Evolutionary conservation across 1,284 basidiomycete species (phyloP).

Genomic region (Ustilago hordei): DNA sequence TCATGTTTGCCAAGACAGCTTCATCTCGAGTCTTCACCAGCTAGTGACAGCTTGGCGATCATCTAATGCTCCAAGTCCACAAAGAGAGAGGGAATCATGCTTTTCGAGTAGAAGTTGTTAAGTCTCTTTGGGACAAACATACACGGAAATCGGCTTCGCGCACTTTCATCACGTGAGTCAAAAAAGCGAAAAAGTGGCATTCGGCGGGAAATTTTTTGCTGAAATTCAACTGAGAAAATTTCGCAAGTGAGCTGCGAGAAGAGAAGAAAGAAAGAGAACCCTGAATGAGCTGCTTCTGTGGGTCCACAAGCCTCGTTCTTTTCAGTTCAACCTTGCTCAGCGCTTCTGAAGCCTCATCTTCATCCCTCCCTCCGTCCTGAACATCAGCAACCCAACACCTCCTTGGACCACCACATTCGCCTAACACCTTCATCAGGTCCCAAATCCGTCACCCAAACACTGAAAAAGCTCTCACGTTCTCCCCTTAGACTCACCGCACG

Average conservation of each 20-base stretch:
- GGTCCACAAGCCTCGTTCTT: slow-evolving; percentile 13
- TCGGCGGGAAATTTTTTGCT: slow-evolving; percentile 29
- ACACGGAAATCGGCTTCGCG: slow-evolving; percentile 18
- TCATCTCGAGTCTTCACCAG: no score
- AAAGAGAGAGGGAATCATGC: no score
- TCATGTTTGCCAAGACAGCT: no score
- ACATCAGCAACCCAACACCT: background rate
- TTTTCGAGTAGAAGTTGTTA: slow-evolving; percentile 7
- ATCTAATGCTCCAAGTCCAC: no score
- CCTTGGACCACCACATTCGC: background rate
- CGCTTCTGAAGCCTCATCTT: background rate
- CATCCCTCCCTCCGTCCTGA: background rate
- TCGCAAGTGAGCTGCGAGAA: slow-evolving; percentile 10
- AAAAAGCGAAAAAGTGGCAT: slow-evolving; percentile 16
- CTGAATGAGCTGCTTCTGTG: slow-evolving; percentile 12
- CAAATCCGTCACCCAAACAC: slow-evolving; percentile 12
- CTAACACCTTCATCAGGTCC: background rate
- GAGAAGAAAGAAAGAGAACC: slow-evolving; percentile 20
- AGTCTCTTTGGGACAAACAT: background rate
- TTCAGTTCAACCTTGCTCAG: background rate
- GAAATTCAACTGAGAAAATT: slow-evolving; percentile 30
- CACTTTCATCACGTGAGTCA: slow-evolving; percentile 25
- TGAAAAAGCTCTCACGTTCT: background rate
- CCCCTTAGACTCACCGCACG: background rate
- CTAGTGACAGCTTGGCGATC: no score